Conservation (phyloP, 2,329 filamentous ascomycete genomes). For the Fusarium sterilihyphosum region DNA sequence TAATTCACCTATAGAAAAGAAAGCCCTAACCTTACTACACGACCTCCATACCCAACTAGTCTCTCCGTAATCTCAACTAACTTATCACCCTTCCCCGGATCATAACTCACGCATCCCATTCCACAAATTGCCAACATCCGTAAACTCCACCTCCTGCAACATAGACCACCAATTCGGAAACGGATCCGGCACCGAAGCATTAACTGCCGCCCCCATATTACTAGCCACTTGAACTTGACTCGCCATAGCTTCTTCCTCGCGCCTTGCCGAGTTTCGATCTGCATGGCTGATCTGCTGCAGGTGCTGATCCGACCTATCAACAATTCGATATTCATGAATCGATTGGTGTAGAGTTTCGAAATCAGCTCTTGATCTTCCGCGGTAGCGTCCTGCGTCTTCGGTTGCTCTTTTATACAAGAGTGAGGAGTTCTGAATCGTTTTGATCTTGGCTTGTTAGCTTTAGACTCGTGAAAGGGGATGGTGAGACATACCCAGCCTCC, state of each 20-base stretch:
- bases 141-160: slow-evolving; percentile 40
- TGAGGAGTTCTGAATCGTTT: slow-evolving; percentile 38
- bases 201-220: not conserved
- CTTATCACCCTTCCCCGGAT: not conserved
- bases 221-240: not conserved
- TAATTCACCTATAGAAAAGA: not conserved
- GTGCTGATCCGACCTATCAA: slow-evolving; percentile 34
- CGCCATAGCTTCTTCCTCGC: not conserved
- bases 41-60: not conserved
- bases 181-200: slow-evolving; percentile 18
- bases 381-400: slow-evolving; percentile 28
- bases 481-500: slow-evolving; percentile 30
- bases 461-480: rapidly evolving
- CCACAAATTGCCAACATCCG: slow-evolving; percentile 25
- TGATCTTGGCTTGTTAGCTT: slow-evolving; percentile 20
- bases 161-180: slow-evolving; percentile 42
- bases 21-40: not conserved
- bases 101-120: slow-evolving; percentile 1
- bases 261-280: slow-evolving; percentile 16
- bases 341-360: slow-evolving; percentile 37
- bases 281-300: slow-evolving; percentile 36
- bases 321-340: slow-evolving; percentile 33
- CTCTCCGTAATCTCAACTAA: not conserved
- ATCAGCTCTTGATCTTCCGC: slow-evolving; percentile 30
- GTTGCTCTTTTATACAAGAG: slow-evolving; percentile 35